phyloP scores from a whole-genome alignment of 108 stramenopile species.

The Aurantiochytrium sp. region DNA sequence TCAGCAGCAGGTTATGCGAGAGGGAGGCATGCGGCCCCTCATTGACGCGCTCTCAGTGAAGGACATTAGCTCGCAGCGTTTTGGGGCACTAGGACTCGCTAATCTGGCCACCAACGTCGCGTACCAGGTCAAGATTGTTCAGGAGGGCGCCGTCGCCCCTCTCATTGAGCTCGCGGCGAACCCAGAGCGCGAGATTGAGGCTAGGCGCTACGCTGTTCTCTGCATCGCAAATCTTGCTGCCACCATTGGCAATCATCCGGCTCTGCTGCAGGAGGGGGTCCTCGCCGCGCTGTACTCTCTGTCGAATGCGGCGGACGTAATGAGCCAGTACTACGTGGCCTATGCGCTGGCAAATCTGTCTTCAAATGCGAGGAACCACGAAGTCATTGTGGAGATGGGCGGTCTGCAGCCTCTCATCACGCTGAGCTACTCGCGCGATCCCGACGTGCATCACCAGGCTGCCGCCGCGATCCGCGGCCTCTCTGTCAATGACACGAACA shows the following conservation, averaged over 20 bases:
- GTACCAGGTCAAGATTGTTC: slow-evolving; percentile 69
- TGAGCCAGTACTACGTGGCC: slow-evolving; percentile 72
- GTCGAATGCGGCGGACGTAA: slow-evolving; percentile 63
- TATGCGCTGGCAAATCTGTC: slow-evolving; percentile 72
- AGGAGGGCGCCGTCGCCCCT: slow-evolving; percentile 68
- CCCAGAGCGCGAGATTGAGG: slow-evolving; percentile 52
- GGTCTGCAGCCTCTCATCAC: slow-evolving; percentile 71
- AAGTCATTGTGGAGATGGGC: slow-evolving; percentile 69
- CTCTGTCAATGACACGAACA: slow-evolving; percentile 59
- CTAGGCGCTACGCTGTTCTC: slow-evolving; percentile 64
- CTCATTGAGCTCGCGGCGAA: slow-evolving; percentile 51
- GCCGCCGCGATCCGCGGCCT: slow-evolving; percentile 73
- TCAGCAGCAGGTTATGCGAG: slow-evolving; percentile 62
- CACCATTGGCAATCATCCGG: slow-evolving; percentile 64
- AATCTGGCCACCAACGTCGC: slow-evolving; percentile 71
- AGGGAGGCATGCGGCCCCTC: slow-evolving; percentile 60
- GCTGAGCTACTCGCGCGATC: slow-evolving; percentile 57
- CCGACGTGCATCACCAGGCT: slow-evolving; percentile 70
- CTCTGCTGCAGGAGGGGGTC: slow-evolving; percentile 63
- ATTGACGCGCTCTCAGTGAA: slow-evolving; percentile 54
- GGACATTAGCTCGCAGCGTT: slow-evolving; percentile 65
- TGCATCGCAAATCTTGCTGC: slow-evolving; percentile 74
- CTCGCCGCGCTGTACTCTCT: slow-evolving; percentile 66
- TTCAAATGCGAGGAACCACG: slow-evolving; percentile 64
- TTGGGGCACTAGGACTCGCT: slow-evolving; percentile 69